Evolutionary conservation across 225 moss, liverwort and hornwort genomes (phyloP), one percentile per base, ranked within the genome.

Genomic region (Lunularia cruciata): DNA sequence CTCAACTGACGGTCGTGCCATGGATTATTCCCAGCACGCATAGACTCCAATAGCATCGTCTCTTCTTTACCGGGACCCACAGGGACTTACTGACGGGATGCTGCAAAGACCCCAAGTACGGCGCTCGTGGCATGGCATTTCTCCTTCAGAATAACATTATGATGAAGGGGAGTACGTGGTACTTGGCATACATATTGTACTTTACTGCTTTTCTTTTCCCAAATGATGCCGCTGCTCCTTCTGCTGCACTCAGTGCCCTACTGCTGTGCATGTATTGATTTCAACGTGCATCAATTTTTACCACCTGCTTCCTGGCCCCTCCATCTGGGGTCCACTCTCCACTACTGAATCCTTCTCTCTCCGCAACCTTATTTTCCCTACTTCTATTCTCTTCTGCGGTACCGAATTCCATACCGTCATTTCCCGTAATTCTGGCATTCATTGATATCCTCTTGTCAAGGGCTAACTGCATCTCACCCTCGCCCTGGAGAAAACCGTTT

Each of bases 21-120:
- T 59, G 35, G 58, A 34, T 54, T 20, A n/a, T n/a, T 13, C 54
- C 11, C 54, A 25, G 54, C 54, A 54, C 28, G 51, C 51, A 51
- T 5, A 3, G n/a, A 51, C 54, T 54, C 20, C 3, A 11, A 9
- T 28, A 0, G 11, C 54, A 54, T 28, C 43, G 43, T 16, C 11
- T 16, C 11, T 43, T 43, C 43, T 43, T 43, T 43, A n/a, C 1
- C 11, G 43, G 43, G 43, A 43, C 43, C 43, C 27, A 4, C 51
- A 20, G 8, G 7, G 25, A 51, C 2, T 20, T 22, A 51, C 20
- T n/a, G 5, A 54, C 8, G 54, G 28, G n/a, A n/a, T n/a, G 27
- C 43, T 10, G 3, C 16, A 43, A 43, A 54, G 54, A 43, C n/a
- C n/a, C n/a, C n/a, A n/a, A n/a, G 3, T 11, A 43, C 16, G 43